A percentile compares a stretch with the other conserved stretches of the same genome.
Evolutionary conservation across 805 yeast species (phyloP).

Genomic region (Nakazawaea laoshanensis): DNA sequence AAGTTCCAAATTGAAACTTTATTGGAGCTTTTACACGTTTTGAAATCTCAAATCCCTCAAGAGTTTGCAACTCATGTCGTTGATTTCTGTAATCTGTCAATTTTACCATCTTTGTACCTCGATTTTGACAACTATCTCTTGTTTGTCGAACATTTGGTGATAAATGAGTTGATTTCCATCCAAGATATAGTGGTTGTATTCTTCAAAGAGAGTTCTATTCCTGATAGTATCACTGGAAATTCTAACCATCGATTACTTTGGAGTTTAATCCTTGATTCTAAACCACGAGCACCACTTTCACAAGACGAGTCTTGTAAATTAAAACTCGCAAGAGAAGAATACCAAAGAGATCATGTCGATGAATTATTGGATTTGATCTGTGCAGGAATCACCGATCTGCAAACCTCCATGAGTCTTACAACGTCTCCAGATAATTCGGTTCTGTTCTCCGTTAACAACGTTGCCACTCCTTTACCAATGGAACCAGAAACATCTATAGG

Average conservation of each 20-base stretch:
- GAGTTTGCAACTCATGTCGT: constrained; percentile 19
- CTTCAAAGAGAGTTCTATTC: constrained; percentile 7
- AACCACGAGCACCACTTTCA: too few species aligned
- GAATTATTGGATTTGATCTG: constrained; percentile 3
- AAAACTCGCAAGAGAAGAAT: background rate
- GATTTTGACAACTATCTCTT: constrained; percentile 27
- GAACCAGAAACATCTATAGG: too few species aligned
- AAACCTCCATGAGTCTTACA: constrained; percentile 1
- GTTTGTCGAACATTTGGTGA: constrained; percentile 26
- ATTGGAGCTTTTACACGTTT: background rate
- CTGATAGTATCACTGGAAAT: constrained; percentile 10
- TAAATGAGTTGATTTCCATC: constrained; percentile 27
- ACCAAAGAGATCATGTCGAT: background rate
- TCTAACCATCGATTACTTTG: constrained; percentile 10
- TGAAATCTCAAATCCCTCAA: constrained; percentile 2
- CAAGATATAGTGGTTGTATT: constrained; percentile 24
- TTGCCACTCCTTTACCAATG: constrained; percentile 10
- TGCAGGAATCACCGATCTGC: constrained; percentile 7
- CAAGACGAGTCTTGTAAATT: constrained; percentile 1
- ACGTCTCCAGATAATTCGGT: constrained; percentile 6
- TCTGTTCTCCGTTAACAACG: too few species aligned
- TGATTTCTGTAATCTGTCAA: constrained; percentile 17
- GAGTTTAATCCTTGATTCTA: constrained; percentile 9
- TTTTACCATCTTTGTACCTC: constrained; percentile 22
- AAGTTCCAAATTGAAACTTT: constrained; percentile 42